Percentiles rank a stretch among this genome's conserved stretches.
phyloP scores from a whole-genome alignment of 106 monocot species.

The Dioscorea alata region DNA sequence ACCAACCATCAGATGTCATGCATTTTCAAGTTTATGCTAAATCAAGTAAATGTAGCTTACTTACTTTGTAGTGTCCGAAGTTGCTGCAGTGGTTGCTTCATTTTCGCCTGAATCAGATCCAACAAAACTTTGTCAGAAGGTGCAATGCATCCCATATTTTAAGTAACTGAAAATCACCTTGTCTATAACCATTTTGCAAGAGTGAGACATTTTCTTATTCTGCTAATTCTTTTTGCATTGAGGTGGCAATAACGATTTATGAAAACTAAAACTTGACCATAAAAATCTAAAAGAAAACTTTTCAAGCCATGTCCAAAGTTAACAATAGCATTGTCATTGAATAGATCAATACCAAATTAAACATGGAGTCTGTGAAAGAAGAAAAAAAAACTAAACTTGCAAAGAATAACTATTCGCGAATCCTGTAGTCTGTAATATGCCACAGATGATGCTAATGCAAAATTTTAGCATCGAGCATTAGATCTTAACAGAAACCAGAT shows the following conservation, averaged over 20 bases:
- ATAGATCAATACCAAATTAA: too few relatives aligned
- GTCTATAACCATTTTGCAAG: background rate
- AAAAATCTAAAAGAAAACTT: too few relatives aligned
- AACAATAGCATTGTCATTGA: too few relatives aligned
- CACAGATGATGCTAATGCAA: too few relatives aligned
- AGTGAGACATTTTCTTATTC: background rate
- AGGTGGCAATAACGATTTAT: background rate
- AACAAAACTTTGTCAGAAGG: conserved; percentile 1
- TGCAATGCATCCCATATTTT: background rate
- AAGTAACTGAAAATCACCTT: background rate
- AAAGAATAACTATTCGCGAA: too few relatives aligned
- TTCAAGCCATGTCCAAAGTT: too few relatives aligned
- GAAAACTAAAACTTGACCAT: background rate
- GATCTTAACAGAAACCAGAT: too few relatives aligned
- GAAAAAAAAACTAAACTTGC: too few relatives aligned
- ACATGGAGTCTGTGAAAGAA: too few relatives aligned
- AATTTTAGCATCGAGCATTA: too few relatives aligned
- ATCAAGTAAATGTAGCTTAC: conserved; percentile 31
- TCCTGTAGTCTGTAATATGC: too few relatives aligned
- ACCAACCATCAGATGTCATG: background rate
- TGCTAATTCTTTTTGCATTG: background rate
- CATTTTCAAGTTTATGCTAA: background rate
- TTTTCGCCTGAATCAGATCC: conserved; percentile 31
- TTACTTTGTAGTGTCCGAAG: conserved; percentile 87
- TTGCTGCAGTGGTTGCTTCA: conserved; percentile 25